A percentile compares a stretch with the other conserved stretches of the same genome.
phyloP scores from a whole-genome alignment of 768 basidiomycete genomes.

The Suillus variegatus region DNA sequence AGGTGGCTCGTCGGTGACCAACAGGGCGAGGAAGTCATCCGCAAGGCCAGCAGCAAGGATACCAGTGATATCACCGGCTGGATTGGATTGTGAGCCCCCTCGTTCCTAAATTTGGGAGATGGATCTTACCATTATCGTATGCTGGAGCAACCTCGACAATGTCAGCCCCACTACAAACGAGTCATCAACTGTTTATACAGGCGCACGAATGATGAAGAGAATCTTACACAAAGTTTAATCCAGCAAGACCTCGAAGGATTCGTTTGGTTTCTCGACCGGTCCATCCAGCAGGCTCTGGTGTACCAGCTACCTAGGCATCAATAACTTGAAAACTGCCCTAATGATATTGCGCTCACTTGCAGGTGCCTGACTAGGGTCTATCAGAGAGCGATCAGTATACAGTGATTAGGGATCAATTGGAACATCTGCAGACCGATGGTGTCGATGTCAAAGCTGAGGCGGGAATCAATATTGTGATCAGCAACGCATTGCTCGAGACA shows the following conservation, averaged over 20 bases:
- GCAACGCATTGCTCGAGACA: not conserved
- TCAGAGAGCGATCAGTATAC: not conserved
- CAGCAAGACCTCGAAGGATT: conserved; percentile 69
- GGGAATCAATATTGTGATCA: not conserved
- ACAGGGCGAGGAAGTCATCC: conserved; percentile 67
- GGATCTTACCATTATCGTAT: conserved; percentile 62
- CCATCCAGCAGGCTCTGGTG: conserved; percentile 79
- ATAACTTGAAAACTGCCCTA: not conserved
- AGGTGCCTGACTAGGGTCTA: conserved; percentile 72
- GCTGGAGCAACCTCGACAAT: conserved; percentile 77
- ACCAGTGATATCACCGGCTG: conserved; percentile 62
- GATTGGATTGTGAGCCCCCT: conserved; percentile 6
- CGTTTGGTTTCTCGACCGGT: conserved; percentile 74
- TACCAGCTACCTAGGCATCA: conserved; percentile 52
- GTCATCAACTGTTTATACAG: not conserved
- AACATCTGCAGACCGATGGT: conserved; percentile 51
- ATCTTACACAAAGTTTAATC: conserved; percentile 72
- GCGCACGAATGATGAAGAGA: not conserved
- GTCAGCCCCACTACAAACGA: conserved; percentile 57
- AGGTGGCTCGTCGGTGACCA: conserved; percentile 47
- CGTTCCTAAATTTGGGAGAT: not conserved
- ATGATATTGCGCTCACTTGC: conserved; percentile 47
- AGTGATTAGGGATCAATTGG: not conserved
- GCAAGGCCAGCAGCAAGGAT: conserved; percentile 70
- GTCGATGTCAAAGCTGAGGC: conserved; percentile 68